A percentile compares a stretch with the other conserved stretches of the same genome.
These are phyloP conservation scores for Sclerotiophoma versabilis DNA, from an alignment of 2,329 filamentous ascomycete species.

Conservation along the genomic window DNA sequence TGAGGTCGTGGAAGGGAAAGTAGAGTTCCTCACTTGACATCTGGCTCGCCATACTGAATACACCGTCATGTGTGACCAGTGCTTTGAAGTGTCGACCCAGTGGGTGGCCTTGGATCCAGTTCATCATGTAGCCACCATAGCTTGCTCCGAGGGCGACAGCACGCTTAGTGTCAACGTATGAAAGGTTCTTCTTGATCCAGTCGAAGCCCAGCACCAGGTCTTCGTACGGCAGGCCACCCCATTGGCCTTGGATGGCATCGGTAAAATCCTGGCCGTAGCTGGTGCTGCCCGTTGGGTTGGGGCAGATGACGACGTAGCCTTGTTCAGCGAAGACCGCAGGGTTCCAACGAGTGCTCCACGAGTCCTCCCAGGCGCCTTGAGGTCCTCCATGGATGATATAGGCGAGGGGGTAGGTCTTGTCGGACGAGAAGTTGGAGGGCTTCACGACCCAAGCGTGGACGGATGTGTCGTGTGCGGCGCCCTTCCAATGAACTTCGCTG, in stretches of 20 bases:
- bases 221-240: slow-evolving; percentile 84
- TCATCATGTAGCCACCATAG: slow-evolving; percentile 57
- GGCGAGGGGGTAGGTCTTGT: slow-evolving; percentile 78
- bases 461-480: slow-evolving; percentile 64
- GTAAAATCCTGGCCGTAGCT: slow-evolving; percentile 81
- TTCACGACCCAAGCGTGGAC: slow-evolving; percentile 75
- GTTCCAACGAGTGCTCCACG: slow-evolving; percentile 86
- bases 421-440: slow-evolving; percentile 68
- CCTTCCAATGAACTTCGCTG: slow-evolving; percentile 73
- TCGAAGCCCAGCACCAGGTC: slow-evolving; percentile 83
- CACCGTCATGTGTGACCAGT: slow-evolving; percentile 86
- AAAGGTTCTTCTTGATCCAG: slow-evolving; percentile 70
- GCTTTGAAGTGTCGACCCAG: slow-evolving; percentile 87
- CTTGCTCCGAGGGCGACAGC: slow-evolving; percentile 76
- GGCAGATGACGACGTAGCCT: slow-evolving; percentile 81
- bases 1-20: slow-evolving; percentile 58
- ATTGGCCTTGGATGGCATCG: slow-evolving; percentile 78
- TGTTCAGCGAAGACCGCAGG: slow-evolving; percentile 86
- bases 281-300: slow-evolving; percentile 84
- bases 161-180: slow-evolving; percentile 71
- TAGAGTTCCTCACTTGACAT: slow-evolving; percentile 60
- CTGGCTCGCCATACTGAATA: slow-evolving; percentile 69
- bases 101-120: slow-evolving; percentile 90
- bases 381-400: slow-evolving; percentile 86
- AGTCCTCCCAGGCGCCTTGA: slow-evolving; percentile 76